Evolutionary conservation across 208 protist genomes (phyloP).

Genomic region (Zelonia costaricensis): DNA sequence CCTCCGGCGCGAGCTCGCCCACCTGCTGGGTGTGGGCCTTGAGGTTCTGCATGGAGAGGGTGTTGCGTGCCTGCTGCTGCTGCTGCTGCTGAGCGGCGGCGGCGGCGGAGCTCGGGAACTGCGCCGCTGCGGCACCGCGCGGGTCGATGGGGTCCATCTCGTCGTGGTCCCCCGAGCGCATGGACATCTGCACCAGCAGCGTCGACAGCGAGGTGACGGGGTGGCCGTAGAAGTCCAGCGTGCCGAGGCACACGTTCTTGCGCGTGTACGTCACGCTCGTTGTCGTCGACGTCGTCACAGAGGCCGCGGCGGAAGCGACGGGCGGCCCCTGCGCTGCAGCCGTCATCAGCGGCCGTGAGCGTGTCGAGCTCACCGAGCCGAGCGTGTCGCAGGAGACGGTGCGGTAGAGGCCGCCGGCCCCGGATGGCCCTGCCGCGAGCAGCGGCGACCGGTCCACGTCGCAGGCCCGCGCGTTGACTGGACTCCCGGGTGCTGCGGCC

Average conservation of each 20-base stretch:
- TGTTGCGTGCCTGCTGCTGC: conserved; percentile 21
- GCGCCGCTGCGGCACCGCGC: background rate
- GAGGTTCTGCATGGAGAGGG: conserved; percentile 34
- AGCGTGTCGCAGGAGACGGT: conserved; percentile 18
- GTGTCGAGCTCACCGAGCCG: conserved; percentile 20
- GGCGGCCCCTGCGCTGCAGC: conserved; percentile 4
- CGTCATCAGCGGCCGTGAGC: conserved; percentile 18
- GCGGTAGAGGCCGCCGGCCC: conserved; percentile 7
- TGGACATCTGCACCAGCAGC: conserved; percentile 27
- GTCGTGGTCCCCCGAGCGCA: conserved; percentile 23
- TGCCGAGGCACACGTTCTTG: conserved; percentile 30
- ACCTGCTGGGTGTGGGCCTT: conserved; percentile 36
- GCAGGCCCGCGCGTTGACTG: too few relatives aligned
- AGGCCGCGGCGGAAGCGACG: background rate
- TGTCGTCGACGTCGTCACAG: conserved; percentile 18
- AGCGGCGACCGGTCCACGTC: too few relatives aligned
- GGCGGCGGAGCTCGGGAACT: too few relatives aligned
- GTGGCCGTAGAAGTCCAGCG: conserved; percentile 26
- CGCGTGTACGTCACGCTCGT: conserved; percentile 36
- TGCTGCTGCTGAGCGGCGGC: conserved; percentile 6
- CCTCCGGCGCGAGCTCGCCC: conserved; percentile 23
- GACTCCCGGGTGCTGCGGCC: too few relatives aligned
- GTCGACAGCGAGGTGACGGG: conserved; percentile 35
- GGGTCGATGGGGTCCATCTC: conserved; percentile 16
- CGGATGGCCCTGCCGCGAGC: too few relatives aligned